These are phyloP conservation scores for Neopestalotiopsis sp. DNA, from an alignment of 2,329 filamentous ascomycete species.

Conservation along the genomic window DNA sequence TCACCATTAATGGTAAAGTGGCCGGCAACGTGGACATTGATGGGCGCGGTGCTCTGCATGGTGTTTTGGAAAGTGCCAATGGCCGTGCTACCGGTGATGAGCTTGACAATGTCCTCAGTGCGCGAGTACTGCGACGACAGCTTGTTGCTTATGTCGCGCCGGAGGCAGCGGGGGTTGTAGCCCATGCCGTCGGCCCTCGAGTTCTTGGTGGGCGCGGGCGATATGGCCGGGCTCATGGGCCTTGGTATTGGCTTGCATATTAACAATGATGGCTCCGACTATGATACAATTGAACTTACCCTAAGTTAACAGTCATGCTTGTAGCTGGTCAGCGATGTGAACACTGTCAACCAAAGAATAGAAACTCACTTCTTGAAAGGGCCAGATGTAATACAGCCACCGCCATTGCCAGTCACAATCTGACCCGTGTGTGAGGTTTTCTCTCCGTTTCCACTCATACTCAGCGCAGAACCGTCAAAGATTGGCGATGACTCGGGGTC, in stretches of 20 bases:
- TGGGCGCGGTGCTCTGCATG: slow-evolving; percentile 36
- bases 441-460: slow-evolving; percentile 47
- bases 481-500: slow-evolving; percentile 48
- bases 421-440: slow-evolving; percentile 22
- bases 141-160: slow-evolving; percentile 45
- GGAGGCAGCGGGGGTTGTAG: slow-evolving; percentile 53
- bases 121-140: slow-evolving; percentile 27
- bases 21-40: slow-evolving; percentile 44
- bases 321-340: not conserved
- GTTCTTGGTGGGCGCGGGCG: slow-evolving; percentile 34
- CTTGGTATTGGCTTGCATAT: slow-evolving; percentile 13
- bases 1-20: slow-evolving; percentile 46
- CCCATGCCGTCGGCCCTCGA: slow-evolving; percentile 40
- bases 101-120: slow-evolving; percentile 29
- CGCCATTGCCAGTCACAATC: slow-evolving; percentile 46
- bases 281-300: too few relatives aligned
- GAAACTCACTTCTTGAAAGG: slow-evolving; percentile 41
- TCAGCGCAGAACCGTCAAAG: slow-evolving; percentile 53
- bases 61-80: slow-evolving; percentile 41
- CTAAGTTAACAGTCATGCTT: slow-evolving; percentile 36
- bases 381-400: slow-evolving; percentile 53
- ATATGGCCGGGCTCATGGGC: slow-evolving; percentile 27
- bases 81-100: slow-evolving; percentile 38
- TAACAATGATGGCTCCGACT: too few relatives aligned
- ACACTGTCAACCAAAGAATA: not conserved